A percentile compares a stretch with the other conserved stretches of the same genome.
phyloP scores from a whole-genome alignment of 352 stramenopile species.

The Phytophthora chlamydospora region DNA sequence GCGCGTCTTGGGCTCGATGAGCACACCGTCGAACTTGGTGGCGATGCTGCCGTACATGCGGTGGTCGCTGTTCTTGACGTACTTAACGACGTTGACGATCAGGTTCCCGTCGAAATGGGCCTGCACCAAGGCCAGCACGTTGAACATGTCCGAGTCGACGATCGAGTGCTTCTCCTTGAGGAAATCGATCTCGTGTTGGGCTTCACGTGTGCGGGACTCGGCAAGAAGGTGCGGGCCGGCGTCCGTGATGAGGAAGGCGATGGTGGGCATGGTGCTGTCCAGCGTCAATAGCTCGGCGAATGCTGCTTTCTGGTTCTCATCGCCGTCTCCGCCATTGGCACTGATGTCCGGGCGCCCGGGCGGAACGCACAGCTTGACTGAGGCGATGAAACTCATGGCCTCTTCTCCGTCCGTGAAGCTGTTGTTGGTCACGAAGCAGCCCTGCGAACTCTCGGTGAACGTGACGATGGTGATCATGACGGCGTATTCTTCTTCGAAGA shows the following conservation, averaged over 20 bases:
- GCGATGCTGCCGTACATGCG: constrained; percentile 60
- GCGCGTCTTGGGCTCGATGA: constrained; percentile 57
- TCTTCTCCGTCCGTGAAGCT: constrained; percentile 62
- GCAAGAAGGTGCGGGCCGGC: constrained; percentile 55
- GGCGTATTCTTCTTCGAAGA: constrained; percentile 56
- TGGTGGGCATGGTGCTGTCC: constrained; percentile 55
- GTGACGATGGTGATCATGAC: constrained; percentile 79
- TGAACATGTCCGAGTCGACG: constrained; percentile 60
- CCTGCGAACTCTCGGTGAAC: constrained; percentile 57
- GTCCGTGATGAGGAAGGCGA: constrained; percentile 76
- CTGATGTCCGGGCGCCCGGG: constrained; percentile 37
- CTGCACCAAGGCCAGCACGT: constrained; percentile 50
- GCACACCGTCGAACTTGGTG: constrained; percentile 64
- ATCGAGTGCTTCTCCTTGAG: constrained; percentile 57
- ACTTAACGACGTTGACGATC: constrained; percentile 72
- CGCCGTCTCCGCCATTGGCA: constrained; percentile 61
- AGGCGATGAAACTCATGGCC: constrained; percentile 47
- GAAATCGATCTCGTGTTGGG: constrained; percentile 45
- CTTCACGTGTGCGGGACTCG: constrained; percentile 39
- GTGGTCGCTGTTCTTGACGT: constrained; percentile 58
- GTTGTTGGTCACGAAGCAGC: constrained; percentile 68
- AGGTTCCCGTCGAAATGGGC: constrained; percentile 59
- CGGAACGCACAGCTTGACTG: constrained; percentile 50
- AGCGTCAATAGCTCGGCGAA: constrained; percentile 57
- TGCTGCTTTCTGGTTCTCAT: constrained; percentile 75